Base-by-base conservation (phyloP, 805 yeast species). In the Yarrowia bubula region DNA sequence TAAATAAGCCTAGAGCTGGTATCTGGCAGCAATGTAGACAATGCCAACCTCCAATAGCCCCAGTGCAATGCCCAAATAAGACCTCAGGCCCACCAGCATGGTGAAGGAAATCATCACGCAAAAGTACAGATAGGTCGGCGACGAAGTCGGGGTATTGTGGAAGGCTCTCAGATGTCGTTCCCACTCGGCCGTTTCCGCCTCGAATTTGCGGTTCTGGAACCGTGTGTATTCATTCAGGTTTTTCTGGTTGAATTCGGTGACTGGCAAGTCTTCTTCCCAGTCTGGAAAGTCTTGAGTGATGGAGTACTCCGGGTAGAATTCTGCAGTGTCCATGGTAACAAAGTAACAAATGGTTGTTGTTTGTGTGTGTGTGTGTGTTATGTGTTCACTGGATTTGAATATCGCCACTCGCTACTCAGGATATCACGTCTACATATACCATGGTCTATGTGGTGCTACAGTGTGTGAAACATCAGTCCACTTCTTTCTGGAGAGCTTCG, bases 391-490 rank as follows among this genome's bases (percentile, higher is more conserved):
- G n/a, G n/a, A n/a, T n/a, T n/a, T n/a, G n/a, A n/a, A n/a, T n/a
- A n/a, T n/a, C n/a, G n/a, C n/a, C n/a, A n/a, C n/a, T n/a, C n/a
- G n/a, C n/a, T n/a, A n/a, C n/a, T n/a, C n/a, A n/a, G 55, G 55
- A 35, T 11, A 3, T 33, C 41, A 31, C 55, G 33, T 48, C 15
- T 48, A 48, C 55, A 48, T 48, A 48, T 48, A 48, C 55, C 41
- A 41, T 51, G 58, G 42, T n/a, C 43, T 51, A 43, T 37, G 58
- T 37, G 58, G 57, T 50, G 46, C 35, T 53, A 39, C 46, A 39
- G 37, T 53, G 46, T 55, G 37, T 55, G 47, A 55, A 55, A 55
- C 61, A 55, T 55, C 61, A 55, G 61, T 55, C 61, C 61, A 55
- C 61, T 55, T 55, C 61, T 55, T 14, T 28, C 31, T 37, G 61